Evolutionary conservation across 1,284 basidiomycete species (phyloP).

Genomic region (Tilletia indica): DNA sequence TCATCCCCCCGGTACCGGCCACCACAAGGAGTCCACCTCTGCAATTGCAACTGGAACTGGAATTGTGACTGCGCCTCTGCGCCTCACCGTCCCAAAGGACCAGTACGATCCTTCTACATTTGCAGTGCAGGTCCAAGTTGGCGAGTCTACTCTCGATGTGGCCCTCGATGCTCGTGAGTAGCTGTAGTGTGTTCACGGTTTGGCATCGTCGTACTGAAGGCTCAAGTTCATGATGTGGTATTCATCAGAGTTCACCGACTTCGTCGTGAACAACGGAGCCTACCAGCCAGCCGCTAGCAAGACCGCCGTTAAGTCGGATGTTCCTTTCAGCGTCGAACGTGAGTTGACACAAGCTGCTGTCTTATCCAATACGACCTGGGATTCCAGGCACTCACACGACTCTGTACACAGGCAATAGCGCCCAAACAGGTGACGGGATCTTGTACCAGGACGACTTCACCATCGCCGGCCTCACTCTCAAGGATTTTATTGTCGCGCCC

Average conservation of each 20-base stretch:
- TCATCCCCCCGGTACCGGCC: neutral
- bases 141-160: neutral
- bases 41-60: too few relatives aligned
- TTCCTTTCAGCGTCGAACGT: neutral
- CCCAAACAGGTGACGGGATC: neutral
- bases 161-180: neutral
- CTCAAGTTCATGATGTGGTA: too few relatives aligned
- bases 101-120: too few relatives aligned
- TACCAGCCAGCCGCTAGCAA: neutral
- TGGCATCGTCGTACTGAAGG: too few relatives aligned
- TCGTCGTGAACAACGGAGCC: neutral
- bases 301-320: neutral
- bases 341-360: neutral
- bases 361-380: too few relatives aligned
- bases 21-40: neutral
- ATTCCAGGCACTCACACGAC: too few relatives aligned
- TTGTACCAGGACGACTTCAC: neutral
- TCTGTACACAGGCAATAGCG: neutral
- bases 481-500: neutral
- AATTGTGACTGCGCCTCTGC: too few relatives aligned
- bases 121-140: neutral
- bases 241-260: neutral
- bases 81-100: too few relatives aligned
- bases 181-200: too few relatives aligned
- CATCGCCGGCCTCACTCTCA: neutral